These are phyloP conservation scores for Arthrobotrys iridis DNA, from an alignment of 2,329 filamentous ascomycete species.

Conservation along the genomic window DNA sequence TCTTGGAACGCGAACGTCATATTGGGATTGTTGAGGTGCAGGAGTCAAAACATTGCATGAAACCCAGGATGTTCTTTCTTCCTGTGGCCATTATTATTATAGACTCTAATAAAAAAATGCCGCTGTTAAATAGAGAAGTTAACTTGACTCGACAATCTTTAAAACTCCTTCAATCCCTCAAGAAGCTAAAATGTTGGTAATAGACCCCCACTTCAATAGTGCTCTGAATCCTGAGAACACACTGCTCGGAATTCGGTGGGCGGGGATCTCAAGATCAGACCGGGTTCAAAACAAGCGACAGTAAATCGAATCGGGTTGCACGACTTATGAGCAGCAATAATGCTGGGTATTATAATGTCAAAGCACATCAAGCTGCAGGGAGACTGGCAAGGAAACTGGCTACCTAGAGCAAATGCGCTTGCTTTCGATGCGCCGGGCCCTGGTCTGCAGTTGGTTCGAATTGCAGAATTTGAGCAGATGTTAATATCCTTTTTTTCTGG, in stretches of 20 bases:
- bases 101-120: not conserved
- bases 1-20: not conserved
- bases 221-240: not conserved
- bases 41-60: conserved; percentile 25
- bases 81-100: not conserved
- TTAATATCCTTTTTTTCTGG: conserved; percentile 19
- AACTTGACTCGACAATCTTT: not conserved
- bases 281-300: conserved; percentile 44
- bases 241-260: not conserved
- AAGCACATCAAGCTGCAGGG: conserved; percentile 37
- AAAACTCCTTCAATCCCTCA: not conserved
- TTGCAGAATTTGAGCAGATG: conserved; percentile 9
- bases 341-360: conserved; percentile 46
- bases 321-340: conserved; percentile 22
- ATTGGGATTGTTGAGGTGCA: conserved; percentile 15
- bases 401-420: conserved; percentile 46
- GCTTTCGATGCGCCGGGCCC: not conserved
- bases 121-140: not conserved
- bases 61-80: conserved; percentile 10
- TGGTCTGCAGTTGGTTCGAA: conserved; percentile 3
- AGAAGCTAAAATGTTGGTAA: not conserved
- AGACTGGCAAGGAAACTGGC: conserved; percentile 10
- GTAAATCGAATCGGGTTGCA: conserved; percentile 26
- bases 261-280: conserved; percentile 21
- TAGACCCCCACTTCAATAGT: not conserved